These are phyloP conservation scores for Rhizopogon rudus DNA, from an alignment of 768 basidiomycete genomes.

Conservation along the genomic window DNA sequence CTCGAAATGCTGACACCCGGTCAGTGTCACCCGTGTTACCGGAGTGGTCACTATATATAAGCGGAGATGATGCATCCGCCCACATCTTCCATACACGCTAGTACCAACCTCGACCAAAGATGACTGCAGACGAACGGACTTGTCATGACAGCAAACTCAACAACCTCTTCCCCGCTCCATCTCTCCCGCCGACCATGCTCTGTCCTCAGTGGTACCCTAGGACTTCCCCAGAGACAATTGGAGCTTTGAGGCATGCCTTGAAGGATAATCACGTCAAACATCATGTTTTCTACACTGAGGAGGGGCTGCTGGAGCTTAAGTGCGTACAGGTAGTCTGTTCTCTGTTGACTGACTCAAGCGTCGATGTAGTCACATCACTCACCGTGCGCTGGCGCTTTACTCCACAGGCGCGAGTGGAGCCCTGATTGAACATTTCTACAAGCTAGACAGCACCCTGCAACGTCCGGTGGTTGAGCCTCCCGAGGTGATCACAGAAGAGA, in stretches of 20 bases:
- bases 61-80: too few species aligned
- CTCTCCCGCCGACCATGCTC: neutral
- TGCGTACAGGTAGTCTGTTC: slow-evolving; percentile 15
- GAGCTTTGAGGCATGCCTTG: slow-evolving; percentile 26
- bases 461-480: slow-evolving; percentile 21
- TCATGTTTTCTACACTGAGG: slow-evolving; percentile 46
- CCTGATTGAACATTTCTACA: slow-evolving; percentile 21
- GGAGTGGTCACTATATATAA: too few species aligned
- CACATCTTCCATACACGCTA: too few species aligned
- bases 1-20: too few species aligned
- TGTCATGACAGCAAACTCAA: neutral
- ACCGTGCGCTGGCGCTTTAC: slow-evolving; percentile 25
- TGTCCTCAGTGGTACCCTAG: slow-evolving; percentile 7
- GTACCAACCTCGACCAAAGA: neutral
- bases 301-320: slow-evolving; percentile 41
- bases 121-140: neutral
- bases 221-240: slow-evolving; percentile 20
- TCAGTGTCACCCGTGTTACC: too few species aligned
- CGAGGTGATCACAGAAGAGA: slow-evolving; percentile 15
- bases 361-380: slow-evolving; percentile 20
- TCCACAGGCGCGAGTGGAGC: slow-evolving; percentile 19
- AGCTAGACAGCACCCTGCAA: slow-evolving; percentile 14
- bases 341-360: neutral
- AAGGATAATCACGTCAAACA: slow-evolving; percentile 44
- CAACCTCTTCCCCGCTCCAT: slow-evolving; percentile 5